phyloP scores from a whole-genome alignment of 345 rosid genomes.

The Salix viminalis region DNA sequence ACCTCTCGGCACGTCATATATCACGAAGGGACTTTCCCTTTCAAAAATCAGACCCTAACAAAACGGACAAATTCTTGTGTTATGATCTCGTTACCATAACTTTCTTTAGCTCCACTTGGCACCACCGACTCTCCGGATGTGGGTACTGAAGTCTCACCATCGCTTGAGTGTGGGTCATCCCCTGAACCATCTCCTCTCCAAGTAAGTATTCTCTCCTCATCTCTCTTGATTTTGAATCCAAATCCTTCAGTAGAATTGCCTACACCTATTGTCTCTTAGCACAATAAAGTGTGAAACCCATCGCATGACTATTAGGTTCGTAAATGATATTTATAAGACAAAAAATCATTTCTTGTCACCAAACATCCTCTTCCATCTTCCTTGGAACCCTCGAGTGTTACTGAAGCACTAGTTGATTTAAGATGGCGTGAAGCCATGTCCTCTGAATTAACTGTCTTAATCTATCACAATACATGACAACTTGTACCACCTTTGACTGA shows the following conservation, averaged over 20 bases:
- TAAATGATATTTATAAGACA: not conserved
- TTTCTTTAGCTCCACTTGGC: rapidly evolving
- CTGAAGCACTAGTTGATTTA: rapidly evolving
- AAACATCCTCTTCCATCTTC: not conserved
- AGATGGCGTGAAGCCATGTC: no score
- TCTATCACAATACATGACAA: not conserved
- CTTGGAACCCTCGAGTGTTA: not conserved
- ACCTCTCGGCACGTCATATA: no score
- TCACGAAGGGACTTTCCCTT: not conserved
- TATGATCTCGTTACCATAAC: not conserved
- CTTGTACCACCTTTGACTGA: rapidly evolving
- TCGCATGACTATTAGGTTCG: not conserved
- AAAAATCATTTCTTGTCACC: not conserved
- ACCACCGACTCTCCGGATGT: not conserved
- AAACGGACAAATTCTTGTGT: not conserved
- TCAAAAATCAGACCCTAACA: rapidly evolving
- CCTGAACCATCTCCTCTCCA: not conserved
- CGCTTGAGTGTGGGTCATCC: not conserved
- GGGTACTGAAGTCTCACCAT: not conserved
- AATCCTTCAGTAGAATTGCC: no score
- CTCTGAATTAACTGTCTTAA: no score
- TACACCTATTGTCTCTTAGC: not conserved
- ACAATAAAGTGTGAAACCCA: not conserved
- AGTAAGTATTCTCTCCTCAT: not conserved
- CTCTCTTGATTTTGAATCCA: not conserved